Conservation (phyloP, 805 yeast genomes). For the Candida coquimbonensis region DNA sequence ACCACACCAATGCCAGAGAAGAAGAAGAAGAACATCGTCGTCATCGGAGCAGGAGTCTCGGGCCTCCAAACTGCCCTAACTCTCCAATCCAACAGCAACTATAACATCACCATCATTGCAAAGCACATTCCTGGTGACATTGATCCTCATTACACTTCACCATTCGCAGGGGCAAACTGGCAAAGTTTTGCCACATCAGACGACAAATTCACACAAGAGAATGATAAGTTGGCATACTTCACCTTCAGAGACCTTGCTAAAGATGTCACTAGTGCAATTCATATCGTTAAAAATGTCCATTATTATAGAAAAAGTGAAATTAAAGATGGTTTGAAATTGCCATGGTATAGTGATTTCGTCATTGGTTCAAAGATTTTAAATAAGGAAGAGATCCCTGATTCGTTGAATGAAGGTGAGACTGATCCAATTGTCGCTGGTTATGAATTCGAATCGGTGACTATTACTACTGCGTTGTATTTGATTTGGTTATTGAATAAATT, state of each 20-base stretch:
- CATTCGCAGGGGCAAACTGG: constrained; percentile 74
- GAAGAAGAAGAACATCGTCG: background rate
- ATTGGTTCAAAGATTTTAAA: constrained; percentile 31
- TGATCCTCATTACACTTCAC: constrained; percentile 50
- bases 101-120: constrained; percentile 37
- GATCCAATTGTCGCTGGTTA: constrained; percentile 34
- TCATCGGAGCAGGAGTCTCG: constrained; percentile 40
- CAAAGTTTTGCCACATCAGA: constrained; percentile 43
- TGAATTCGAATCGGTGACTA: constrained; percentile 46
- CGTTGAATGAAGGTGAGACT: constrained; percentile 2
- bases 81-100: constrained; percentile 30
- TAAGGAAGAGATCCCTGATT: constrained; percentile 23
- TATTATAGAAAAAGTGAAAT: constrained; percentile 13
- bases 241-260: constrained; percentile 40
- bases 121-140: constrained; percentile 51
- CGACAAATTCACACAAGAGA: constrained; percentile 31
- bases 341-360: constrained; percentile 45
- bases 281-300: constrained; percentile 15
- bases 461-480: constrained; percentile 52
- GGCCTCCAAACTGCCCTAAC: constrained; percentile 46
- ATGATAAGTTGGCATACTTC: constrained; percentile 43
- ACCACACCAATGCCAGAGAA: background rate
- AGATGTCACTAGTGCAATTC: constrained; percentile 46
- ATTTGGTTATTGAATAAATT: constrained; percentile 43
- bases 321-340: constrained; percentile 18